Base-by-base conservation (phyloP, 768 basidiomycete genomes). In the Pulveroboletus sp. region DNA sequence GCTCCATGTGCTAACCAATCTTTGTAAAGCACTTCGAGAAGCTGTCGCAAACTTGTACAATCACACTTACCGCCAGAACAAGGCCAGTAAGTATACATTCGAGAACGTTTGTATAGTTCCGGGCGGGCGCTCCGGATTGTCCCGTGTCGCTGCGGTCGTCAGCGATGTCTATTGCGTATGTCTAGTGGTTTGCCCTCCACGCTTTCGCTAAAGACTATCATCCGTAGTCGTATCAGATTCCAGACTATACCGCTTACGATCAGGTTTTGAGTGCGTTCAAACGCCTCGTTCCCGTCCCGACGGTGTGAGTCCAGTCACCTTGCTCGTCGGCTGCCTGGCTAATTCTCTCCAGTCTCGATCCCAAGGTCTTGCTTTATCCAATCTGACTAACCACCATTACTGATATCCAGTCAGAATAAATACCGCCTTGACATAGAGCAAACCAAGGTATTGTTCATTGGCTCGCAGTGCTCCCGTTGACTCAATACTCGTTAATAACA, bases 21-120 rank as follows among this genome's bases (percentile, higher is more conserved):
- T 35, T 42, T 33, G 21, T 34, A 29, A 58, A 89, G 88, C 73
- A 13, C 81, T 97, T 19, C 80, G 94, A 24, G 85, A 92, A 63
- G 91, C 93, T 2, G 94, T 97, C 25, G 94, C 94, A 11, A 72
- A 87, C 52, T 66, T 94, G 43, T 97, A 97, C 74, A 97, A 97
- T 64, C 72, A 78, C 42, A 88, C 86, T 2, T 95, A 95, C 65
- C 81, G 94, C 29, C 69, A 87, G 57, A 89, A 81, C 40, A 94
- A 88, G 69, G 50, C 67, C 8, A 91, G 87, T 56, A 77, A 94
- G 57, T 97, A 97, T 65, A 94, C 91, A 1, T 87, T 75, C 56
- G 92, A 94, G 69, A 97, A 97, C 61, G 86, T 91, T 12, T 93
- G 90, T 60, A 95, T 97, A 58, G 94, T 97, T 1, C 94, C 94